Base-by-base conservation (phyloP, 106 monocot species). In the Platanthera guangdongensis region DNA sequence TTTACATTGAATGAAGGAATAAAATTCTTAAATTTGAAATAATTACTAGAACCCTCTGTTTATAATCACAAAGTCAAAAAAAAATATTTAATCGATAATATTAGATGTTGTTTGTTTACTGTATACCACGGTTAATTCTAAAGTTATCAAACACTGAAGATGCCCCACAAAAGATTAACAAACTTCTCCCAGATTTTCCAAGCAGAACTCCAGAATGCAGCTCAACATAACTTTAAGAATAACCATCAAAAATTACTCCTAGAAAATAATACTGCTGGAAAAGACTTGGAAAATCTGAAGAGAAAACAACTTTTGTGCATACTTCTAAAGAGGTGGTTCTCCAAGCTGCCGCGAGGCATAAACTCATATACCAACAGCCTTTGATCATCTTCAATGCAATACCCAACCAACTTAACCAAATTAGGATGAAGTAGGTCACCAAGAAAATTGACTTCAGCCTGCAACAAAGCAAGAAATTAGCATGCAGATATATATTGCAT, bases 391-490 rank as follows among this genome's bases (percentile, higher is more conserved):
- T 91, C 87, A 75, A 91, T 91, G 73, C 90, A 88, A 57, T 88
- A 91, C 4, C 90, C 90, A 59, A 91, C 85, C 79, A 91, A 79
- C 78, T 86, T 91, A 46, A 91, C 90, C 60, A 91, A 75, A 79
- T 91, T 87, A 63, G 85, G 90, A 78, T 91, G 90, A 47, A 80
- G 87, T 63, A 91, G 83, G n/a, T 91, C 85, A 30, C 90, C 90
- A 10, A 91, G 83, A 81, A 84, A 88, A 91, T 86, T 88, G 51
- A 91, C 90, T 88, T 91, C 90, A n/a, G 90, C 90, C 90, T 91
- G 78, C 60, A 85, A 73, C 70, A n/a, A 39, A 50, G 73, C 8
- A 47, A 77, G n/a, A 9, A 28, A 55, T 49, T 4, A 77, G 25
- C 13, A 55, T 16, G 67, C 47, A 67, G 46, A 47, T 16, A 13